Evolutionary conservation across 495 filamentous ascomycete genomes (phyloP), one percentile per base, ranked within the genome.

Genomic region (Penicillium argentinense): DNA sequence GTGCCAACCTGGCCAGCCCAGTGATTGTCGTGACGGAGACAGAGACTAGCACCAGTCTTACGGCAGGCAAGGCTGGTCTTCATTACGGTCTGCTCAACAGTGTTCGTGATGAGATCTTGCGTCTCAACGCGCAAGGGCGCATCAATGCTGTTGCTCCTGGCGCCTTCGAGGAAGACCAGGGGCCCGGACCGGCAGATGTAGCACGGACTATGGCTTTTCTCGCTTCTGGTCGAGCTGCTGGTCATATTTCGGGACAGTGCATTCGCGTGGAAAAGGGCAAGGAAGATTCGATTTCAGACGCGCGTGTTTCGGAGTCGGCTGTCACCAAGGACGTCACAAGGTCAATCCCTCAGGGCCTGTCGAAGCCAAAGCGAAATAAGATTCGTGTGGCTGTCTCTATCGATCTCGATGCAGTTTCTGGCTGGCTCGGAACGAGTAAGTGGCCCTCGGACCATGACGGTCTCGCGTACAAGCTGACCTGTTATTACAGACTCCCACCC

Each of bases 381-480:
- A 72, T 84, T 49, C 75, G 75, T 14, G 61, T 84, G 12, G 64
- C 74, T 9, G 55, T 80, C 9, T 79, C 79, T 2, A 66, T 84
- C 24, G 80, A 84, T 49, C 75, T 84, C 28, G 81, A 83, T 49
- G 79, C 79, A 14, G 72, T 84, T 0, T 81, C 79, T 1, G 79
- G 79, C 11, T 82, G 73, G 70, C 72, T 83, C 3, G 81, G 81
- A 32, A 83, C 81, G 1, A 76, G 77, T 51, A 50, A 18, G 28
- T 26, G 4, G 9, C 9, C 16, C 4, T 14, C n/a, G 9, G 1
- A 19, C 2, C 26, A 19, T 11, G 6, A 34, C 11, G 6, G 9
- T 2, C 9, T 12, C 1, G 13, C 37, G 16, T 14, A 9, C 12
- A 40, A 23, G 37, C 33, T 34, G 32, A 33, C 24, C 2, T 19